Percentiles rank a stretch among this genome's conserved stretches.
Conservation (phyloP, 805 yeast genomes). For the Metschnikowia proteae region DNA sequence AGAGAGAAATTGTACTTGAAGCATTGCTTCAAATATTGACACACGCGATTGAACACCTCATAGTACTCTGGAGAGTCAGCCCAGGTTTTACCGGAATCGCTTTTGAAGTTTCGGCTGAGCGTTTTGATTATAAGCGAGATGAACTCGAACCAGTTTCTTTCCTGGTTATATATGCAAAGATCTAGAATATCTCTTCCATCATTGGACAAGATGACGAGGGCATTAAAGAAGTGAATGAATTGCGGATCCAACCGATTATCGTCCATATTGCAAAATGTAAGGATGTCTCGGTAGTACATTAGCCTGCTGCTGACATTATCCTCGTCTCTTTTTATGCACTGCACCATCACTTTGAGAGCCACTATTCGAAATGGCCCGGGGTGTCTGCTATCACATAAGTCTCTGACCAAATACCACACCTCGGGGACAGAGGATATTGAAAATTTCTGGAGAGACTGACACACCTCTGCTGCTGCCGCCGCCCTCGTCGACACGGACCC, state of each 20-base stretch:
- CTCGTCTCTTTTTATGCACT: constrained; percentile 56
- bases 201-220: constrained; percentile 46
- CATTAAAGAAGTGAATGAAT: constrained; percentile 46
- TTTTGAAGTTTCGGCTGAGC: constrained; percentile 12
- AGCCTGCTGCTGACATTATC: constrained; percentile 44
- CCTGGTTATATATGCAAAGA: constrained; percentile 42
- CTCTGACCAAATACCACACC: constrained; percentile 68
- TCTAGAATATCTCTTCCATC: constrained; percentile 54
- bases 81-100: constrained; percentile 2
- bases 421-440: constrained; percentile 62
- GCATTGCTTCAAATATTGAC: constrained; percentile 41
- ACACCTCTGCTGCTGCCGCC: constrained; percentile 49
- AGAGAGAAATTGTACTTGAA: constrained; percentile 46
- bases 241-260: constrained; percentile 43
- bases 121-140: constrained; percentile 10
- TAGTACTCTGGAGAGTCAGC: constrained; percentile 10
- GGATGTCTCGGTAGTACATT: constrained; percentile 58
- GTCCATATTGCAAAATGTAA: constrained; percentile 37
- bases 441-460: constrained; percentile 47
- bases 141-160: constrained; percentile 21
- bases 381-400: constrained; percentile 40
- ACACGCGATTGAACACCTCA: constrained; percentile 15
- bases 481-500: constrained; percentile 39
- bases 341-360: constrained; percentile 49
- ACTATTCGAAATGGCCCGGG: constrained; percentile 34